Evolutionary conservation across 108 stramenopile species (phyloP), one percentile per base, ranked within the genome.

Genomic region (Nannochloropsis salina): DNA sequence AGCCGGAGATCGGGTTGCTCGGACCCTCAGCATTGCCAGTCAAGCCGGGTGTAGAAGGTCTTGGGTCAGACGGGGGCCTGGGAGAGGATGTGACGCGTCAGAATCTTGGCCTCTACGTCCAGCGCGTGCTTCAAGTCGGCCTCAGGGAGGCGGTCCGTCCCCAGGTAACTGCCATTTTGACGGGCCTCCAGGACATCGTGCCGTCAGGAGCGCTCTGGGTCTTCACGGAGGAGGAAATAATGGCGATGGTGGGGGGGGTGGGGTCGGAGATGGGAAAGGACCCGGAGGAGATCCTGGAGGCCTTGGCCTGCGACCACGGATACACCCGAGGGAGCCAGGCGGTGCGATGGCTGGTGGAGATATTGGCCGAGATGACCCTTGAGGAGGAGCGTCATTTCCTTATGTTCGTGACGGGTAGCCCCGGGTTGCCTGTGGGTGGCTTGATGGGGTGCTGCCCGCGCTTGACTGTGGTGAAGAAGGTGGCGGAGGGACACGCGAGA

Each of bases 311-410:
- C n/a, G 61, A 74, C n/a, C 61, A 74, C n/a, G 61, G 61, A n/a
- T 74, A 74, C 61, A 74, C 61, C 20, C 61, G 61, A 74, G 61
- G 61, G 61, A 74, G 61, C n/a, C 61, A 74, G 61, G 61, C 61
- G 61, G 61, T 74, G 61, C 15, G 61, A 2, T 74, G 61, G 61
- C n/a, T 74, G 61, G 61, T 74, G 20, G 61, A 74, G 61, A 74
- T 74, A n/a, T 74, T 74, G 61, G 61, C 61, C 3, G 61, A 6
- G 61, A 74, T 74, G 61, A n/a, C 15, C 4, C 20, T 15, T 4
- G n/a, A 74, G 61, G 61, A 74, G n/a, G 20, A 74, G 61, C 15
- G 61, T 4, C 61, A 74, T n/a, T 74, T 74, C n/a, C n/a, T 74
- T 1, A 74, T 74, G 61, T 74, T 74, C 6, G 61, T 74, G 61